These are phyloP conservation scores for Oehlia diaphana DNA, from an alignment of 192 early-diverging fungal species.

Conservation along the genomic window DNA sequence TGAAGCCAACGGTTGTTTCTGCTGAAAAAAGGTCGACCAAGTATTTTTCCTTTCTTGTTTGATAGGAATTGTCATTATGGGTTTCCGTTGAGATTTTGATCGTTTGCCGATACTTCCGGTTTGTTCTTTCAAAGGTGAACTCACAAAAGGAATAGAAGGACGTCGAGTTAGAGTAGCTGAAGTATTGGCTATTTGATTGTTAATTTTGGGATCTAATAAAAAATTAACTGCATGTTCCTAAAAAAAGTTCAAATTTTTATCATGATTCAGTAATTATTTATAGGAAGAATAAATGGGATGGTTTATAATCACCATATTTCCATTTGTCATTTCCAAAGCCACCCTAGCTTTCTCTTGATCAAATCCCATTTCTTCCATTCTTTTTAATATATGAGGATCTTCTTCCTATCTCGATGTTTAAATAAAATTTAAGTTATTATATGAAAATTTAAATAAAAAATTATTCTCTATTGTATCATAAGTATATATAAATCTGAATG, in stretches of 20 bases:
- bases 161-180: slow-evolving; percentile 22
- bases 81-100: slow-evolving; percentile 24
- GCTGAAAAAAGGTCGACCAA: slow-evolving; percentile 56
- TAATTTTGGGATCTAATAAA: slow-evolving; percentile 61
- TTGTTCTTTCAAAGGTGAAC: not conserved
- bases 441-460: not conserved
- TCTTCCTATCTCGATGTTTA: slow-evolving; percentile 21
- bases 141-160: slow-evolving; percentile 29
- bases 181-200: slow-evolving; percentile 38
- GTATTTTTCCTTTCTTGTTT: slow-evolving; percentile 36
- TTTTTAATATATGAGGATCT: slow-evolving; percentile 34
- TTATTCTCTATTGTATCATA: not conserved
- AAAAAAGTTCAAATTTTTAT: not conserved
- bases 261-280: not conserved
- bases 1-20: slow-evolving; percentile 50
- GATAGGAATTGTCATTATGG: not conserved
- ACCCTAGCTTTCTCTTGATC: slow-evolving; percentile 56
- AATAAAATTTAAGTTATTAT: not conserved
- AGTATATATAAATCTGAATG: not conserved
- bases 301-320: slow-evolving; percentile 47
- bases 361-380: slow-evolving; percentile 70
- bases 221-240: slow-evolving; percentile 61
- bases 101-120: not conserved
- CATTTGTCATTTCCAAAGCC: slow-evolving; percentile 55
- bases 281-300: not conserved